phyloP scores from a whole-genome alignment of 768 basidiomycete genomes.

The Tephrocybe sp. region DNA sequence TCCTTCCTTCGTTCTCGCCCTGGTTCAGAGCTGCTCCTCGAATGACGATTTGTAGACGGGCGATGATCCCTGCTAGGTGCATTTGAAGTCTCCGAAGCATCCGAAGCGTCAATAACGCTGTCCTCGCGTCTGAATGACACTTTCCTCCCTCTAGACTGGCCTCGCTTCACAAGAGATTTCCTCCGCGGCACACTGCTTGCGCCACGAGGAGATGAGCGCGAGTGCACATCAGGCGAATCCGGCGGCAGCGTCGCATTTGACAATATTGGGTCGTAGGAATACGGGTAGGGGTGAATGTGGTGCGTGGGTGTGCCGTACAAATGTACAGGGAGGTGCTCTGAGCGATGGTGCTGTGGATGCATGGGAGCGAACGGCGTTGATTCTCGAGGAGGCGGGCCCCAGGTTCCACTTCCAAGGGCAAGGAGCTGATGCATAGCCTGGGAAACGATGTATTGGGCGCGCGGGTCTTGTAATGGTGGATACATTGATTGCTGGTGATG shows the following conservation, averaged over 20 bases:
- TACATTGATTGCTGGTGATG: slow-evolving; percentile 22
- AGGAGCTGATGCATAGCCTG: slow-evolving; percentile 44
- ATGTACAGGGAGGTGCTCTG: slow-evolving; percentile 14
- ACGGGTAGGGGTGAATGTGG: slow-evolving; percentile 35
- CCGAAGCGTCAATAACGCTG: slow-evolving; percentile 13
- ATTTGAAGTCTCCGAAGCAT: not conserved
- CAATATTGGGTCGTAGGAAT: slow-evolving; percentile 39
- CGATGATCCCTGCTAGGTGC: not conserved
- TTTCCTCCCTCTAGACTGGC: slow-evolving; percentile 50
- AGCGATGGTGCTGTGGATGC: slow-evolving; percentile 24
- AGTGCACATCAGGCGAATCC: slow-evolving; percentile 42
- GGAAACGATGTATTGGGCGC: slow-evolving; percentile 38
- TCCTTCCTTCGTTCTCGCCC: no score
- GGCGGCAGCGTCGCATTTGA: slow-evolving; percentile 50
- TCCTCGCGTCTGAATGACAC: slow-evolving; percentile 53
- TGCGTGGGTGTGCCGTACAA: slow-evolving; percentile 36
- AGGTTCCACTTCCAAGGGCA: slow-evolving; percentile 20
- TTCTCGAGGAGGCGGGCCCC: slow-evolving; percentile 23
- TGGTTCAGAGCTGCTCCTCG: no score
- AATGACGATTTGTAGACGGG: no score
- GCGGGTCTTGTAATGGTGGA: slow-evolving; percentile 35
- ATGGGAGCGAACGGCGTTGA: slow-evolving; percentile 27
- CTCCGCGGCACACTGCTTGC: slow-evolving; percentile 20
- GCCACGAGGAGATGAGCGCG: slow-evolving; percentile 34
- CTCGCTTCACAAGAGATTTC: slow-evolving; percentile 41